Percentiles rank a stretch among this genome's conserved stretches.
phyloP scores from a whole-genome alignment of 2,329 filamentous ascomycete genomes.

The Alternaria metachromatica region DNA sequence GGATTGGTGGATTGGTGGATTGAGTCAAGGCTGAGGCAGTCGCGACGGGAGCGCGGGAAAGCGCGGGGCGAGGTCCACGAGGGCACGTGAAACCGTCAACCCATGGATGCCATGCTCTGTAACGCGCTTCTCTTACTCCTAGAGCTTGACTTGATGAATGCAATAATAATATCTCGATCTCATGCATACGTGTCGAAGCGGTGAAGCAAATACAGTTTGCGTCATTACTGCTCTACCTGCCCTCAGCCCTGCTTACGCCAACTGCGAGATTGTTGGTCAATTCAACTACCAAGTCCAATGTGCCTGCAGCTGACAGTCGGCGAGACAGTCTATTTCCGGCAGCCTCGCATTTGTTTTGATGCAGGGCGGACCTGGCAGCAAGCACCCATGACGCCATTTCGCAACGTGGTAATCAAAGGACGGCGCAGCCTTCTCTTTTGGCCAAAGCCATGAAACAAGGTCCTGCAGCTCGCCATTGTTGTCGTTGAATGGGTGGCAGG shows the following conservation, averaged over 20 bases:
- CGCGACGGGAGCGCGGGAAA: constrained; percentile 18
- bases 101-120: no score
- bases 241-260: not conserved
- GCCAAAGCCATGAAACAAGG: constrained; percentile 34
- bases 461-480: constrained; percentile 21
- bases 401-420: constrained; percentile 36
- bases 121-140: no score
- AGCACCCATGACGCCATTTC: constrained; percentile 23
- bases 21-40: constrained; percentile 28
- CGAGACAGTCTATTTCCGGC: constrained; percentile 17
- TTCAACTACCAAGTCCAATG: constrained; percentile 1
- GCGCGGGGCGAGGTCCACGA: constrained; percentile 22
- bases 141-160: not conserved
- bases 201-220: not conserved
- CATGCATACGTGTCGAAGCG: not conserved
- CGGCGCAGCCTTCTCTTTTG: constrained; percentile 28
- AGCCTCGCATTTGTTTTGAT: constrained; percentile 15
- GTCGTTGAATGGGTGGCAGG: constrained; percentile 26
- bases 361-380: constrained; percentile 19
- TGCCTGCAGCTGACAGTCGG: constrained; percentile 8
- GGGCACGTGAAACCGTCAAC: constrained; percentile 23
- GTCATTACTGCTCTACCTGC: not conserved
- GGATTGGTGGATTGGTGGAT: not conserved
- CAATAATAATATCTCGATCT: not conserved
- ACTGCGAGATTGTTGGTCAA: not conserved